Percentiles rank a stretch among this genome's conserved stretches.
These are phyloP conservation scores for Didymella sp. DNA, from an alignment of 2,329 filamentous ascomycete genomes.

Conservation along the genomic window DNA sequence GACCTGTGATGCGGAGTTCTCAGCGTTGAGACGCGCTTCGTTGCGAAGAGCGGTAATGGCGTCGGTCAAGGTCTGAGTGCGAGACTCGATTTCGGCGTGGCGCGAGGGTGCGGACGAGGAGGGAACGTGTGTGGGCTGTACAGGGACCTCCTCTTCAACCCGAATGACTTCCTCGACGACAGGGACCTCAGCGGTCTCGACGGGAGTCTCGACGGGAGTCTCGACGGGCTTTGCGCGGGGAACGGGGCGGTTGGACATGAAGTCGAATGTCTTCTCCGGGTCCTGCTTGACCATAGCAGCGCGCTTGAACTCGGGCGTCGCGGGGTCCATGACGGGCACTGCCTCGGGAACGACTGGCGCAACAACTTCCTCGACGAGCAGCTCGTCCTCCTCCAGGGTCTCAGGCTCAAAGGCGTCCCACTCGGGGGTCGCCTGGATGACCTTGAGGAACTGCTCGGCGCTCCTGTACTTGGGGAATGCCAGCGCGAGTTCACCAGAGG, in stretches of 20 bases:
- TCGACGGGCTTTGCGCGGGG: slow-evolving; percentile 35
- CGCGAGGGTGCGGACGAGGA: slow-evolving; percentile 15
- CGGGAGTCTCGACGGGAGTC: slow-evolving; percentile 23
- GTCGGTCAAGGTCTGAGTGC: slow-evolving; percentile 22
- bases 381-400: slow-evolving; percentile 23
- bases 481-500: slow-evolving; percentile 31
- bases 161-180: slow-evolving; percentile 50
- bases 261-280: slow-evolving; percentile 44
- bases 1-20: slow-evolving; percentile 12
- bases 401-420: slow-evolving; percentile 19
- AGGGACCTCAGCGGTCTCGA: slow-evolving; percentile 43
- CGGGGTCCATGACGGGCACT: slow-evolving; percentile 37
- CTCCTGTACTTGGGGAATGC: slow-evolving; percentile 31
- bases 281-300: slow-evolving; percentile 40
- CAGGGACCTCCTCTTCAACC: slow-evolving; percentile 14
- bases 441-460: slow-evolving; percentile 31
- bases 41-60: slow-evolving; percentile 26
- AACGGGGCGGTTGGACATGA: slow-evolving; percentile 47
- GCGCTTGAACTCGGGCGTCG: slow-evolving; percentile 34
- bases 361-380: slow-evolving; percentile 31
- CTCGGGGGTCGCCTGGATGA: slow-evolving; percentile 32
- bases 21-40: slow-evolving; percentile 20
- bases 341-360: slow-evolving; percentile 20
- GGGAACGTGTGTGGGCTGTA: slow-evolving; percentile 10
- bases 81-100: slow-evolving; percentile 25